Percentiles rank a stretch among this genome's conserved stretches.
These are phyloP conservation scores for Beauveria medogensis DNA, from an alignment of 2,329 filamentous ascomycete species.

Conservation along the genomic window DNA sequence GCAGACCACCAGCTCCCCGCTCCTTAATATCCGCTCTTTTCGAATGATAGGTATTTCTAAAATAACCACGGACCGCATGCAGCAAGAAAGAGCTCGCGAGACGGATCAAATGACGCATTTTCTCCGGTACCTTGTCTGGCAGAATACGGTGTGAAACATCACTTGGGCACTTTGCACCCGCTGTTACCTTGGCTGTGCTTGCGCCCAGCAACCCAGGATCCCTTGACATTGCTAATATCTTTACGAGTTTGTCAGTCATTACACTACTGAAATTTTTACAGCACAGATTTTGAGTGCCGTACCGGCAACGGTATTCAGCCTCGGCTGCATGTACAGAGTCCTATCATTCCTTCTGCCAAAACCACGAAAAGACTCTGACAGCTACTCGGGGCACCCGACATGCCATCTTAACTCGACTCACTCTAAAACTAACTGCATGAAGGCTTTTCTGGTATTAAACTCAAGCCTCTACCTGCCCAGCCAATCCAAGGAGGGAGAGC, in stretches of 20 bases:
- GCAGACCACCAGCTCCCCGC: slow-evolving; percentile 19
- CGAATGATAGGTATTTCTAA: slow-evolving; percentile 32
- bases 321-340: slow-evolving; percentile 16
- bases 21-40: slow-evolving; percentile 30
- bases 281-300: slow-evolving; percentile 14
- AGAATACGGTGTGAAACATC: slow-evolving; percentile 15
- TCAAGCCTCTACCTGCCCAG: background rate
- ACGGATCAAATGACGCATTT: slow-evolving; percentile 9
- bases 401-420: too few species aligned
- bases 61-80: slow-evolving; percentile 23
- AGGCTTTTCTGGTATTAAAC: background rate
- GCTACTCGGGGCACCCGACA: background rate
- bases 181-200: slow-evolving; percentile 11
- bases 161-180: slow-evolving; percentile 14
- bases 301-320: slow-evolving; percentile 11
- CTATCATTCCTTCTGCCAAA: slow-evolving; percentile 14
- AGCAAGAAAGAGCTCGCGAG: slow-evolving; percentile 26
- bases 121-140: slow-evolving; percentile 14
- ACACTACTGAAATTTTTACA: slow-evolving; percentile 14
- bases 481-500: background rate
- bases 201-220: background rate
- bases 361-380: background rate
- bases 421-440: background rate
- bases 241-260: slow-evolving; percentile 18
- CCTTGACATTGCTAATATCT: slow-evolving; percentile 12